These are phyloP conservation scores for Venturia aucupariae DNA, from an alignment of 2,329 filamentous ascomycete species.

Conservation along the genomic window DNA sequence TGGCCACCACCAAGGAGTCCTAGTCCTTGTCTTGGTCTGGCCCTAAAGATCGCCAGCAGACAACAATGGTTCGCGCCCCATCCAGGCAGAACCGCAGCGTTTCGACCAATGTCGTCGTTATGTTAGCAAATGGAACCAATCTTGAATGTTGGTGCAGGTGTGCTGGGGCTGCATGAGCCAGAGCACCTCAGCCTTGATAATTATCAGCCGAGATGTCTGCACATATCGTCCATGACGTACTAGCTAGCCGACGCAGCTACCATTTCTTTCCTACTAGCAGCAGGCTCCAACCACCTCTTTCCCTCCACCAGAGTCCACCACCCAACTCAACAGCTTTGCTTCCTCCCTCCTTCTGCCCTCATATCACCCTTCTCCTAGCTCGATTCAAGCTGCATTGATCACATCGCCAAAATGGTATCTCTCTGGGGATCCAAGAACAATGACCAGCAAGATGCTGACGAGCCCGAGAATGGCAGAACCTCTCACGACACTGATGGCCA, in stretches of 20 bases:
- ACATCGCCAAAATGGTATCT: constrained; percentile 35
- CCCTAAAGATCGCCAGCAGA: background rate
- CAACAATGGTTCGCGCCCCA: background rate
- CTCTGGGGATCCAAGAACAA: constrained; percentile 45
- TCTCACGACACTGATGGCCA: constrained; percentile 17
- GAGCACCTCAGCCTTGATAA: too few relatives aligned
- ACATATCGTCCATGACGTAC: too few relatives aligned
- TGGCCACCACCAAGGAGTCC: background rate
- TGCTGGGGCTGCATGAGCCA: background rate
- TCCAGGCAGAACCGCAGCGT: background rate
- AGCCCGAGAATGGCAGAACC: constrained; percentile 25
- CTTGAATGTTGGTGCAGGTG: background rate
- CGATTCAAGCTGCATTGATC: background rate
- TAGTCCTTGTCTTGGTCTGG: background rate
- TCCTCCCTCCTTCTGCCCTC: background rate
- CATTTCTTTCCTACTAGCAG: background rate
- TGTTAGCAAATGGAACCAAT: background rate
- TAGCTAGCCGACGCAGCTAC: background rate
- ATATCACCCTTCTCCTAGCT: background rate
- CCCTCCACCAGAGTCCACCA: background rate
- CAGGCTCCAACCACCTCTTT: background rate
- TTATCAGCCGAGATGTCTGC: too few relatives aligned
- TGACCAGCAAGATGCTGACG: constrained; percentile 30
- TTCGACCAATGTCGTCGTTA: background rate
- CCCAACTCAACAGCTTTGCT: background rate